phyloP scores from a whole-genome alignment of 2,329 filamentous ascomycete species.

The Exophiala calicioides region DNA sequence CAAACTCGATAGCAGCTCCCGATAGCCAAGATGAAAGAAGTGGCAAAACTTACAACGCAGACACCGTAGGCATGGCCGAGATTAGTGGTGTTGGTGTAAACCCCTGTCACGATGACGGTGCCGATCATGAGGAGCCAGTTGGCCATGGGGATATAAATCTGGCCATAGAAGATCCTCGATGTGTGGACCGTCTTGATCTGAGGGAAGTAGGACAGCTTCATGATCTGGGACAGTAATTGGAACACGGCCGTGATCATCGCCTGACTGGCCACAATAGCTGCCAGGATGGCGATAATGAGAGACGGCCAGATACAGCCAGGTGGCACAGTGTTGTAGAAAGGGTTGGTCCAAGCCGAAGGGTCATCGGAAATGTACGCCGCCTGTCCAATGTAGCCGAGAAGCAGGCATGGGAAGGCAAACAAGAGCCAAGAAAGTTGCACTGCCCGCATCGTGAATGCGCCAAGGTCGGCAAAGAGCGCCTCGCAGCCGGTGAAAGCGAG shows the following conservation, averaged over 20 bases:
- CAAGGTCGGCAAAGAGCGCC: slow-evolving; percentile 75
- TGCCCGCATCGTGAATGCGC: slow-evolving; percentile 68
- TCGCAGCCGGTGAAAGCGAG: slow-evolving; percentile 78
- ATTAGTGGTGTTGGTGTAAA: slow-evolving; percentile 69
- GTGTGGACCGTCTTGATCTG: slow-evolving; percentile 74
- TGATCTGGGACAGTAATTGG: slow-evolving; percentile 65
- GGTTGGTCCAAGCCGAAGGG: slow-evolving; percentile 66
- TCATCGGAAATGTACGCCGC: slow-evolving; percentile 68
- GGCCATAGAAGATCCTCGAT: slow-evolving; percentile 68
- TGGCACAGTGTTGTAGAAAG: slow-evolving; percentile 71
- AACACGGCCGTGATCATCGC: slow-evolving; percentile 77
- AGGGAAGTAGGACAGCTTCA: slow-evolving; percentile 73
- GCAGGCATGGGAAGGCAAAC: slow-evolving; percentile 67
- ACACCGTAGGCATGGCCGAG: slow-evolving; percentile 76
- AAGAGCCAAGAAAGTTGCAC: slow-evolving; percentile 73
- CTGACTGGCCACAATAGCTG: slow-evolving; percentile 74
- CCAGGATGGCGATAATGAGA: slow-evolving; percentile 67
- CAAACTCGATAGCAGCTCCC: background rate
- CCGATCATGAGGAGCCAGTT: slow-evolving; percentile 79
- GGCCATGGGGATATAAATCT: slow-evolving; percentile 73
- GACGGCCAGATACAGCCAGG: slow-evolving; percentile 68
- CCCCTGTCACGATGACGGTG: slow-evolving; percentile 70
- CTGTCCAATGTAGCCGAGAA: slow-evolving; percentile 66
- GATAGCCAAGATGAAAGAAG: slow-evolving; percentile 36
- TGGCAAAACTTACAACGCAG: slow-evolving; percentile 78